These are phyloP conservation scores for Aspergillus felis DNA, from an alignment of 2,329 filamentous ascomycete genomes.

Conservation along the genomic window DNA sequence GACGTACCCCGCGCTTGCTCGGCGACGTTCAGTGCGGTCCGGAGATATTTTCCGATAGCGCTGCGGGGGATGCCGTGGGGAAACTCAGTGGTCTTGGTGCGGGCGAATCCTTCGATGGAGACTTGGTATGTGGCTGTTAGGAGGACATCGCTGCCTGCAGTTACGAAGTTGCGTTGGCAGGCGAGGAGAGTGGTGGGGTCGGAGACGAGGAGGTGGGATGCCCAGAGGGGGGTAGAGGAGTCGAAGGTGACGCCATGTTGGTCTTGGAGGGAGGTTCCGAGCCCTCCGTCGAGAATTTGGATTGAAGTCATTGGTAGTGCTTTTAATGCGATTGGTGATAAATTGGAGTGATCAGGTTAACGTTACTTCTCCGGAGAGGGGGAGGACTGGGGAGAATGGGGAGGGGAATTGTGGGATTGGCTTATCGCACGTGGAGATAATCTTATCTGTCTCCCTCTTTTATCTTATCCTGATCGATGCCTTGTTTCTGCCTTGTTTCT, in stretches of 20 bases:
- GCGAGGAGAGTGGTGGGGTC: conserved; percentile 49
- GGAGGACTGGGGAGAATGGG: no score
- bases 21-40: conserved; percentile 36
- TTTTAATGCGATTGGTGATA: background rate
- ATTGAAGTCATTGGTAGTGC: conserved; percentile 26
- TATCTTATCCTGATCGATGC: background rate
- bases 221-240: conserved; percentile 58
- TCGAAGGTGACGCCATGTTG: conserved; percentile 51
- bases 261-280: conserved; percentile 64
- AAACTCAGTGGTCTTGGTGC: conserved; percentile 43
- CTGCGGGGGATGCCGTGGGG: conserved; percentile 43
- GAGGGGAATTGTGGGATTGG: background rate
- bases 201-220: conserved; percentile 60
- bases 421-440: background rate
- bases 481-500: background rate
- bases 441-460: background rate
- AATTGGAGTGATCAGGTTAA: no score
- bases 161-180: conserved; percentile 56
- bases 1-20: conserved; percentile 25
- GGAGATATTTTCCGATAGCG: conserved; percentile 42
- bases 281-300: conserved; percentile 60
- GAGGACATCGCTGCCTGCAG: conserved; percentile 58
- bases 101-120: conserved; percentile 54
- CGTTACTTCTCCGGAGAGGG: no score
- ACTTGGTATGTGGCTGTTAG: conserved; percentile 67